phyloP scores from a whole-genome alignment of 805 yeast species.

The Candida nemodendra region DNA sequence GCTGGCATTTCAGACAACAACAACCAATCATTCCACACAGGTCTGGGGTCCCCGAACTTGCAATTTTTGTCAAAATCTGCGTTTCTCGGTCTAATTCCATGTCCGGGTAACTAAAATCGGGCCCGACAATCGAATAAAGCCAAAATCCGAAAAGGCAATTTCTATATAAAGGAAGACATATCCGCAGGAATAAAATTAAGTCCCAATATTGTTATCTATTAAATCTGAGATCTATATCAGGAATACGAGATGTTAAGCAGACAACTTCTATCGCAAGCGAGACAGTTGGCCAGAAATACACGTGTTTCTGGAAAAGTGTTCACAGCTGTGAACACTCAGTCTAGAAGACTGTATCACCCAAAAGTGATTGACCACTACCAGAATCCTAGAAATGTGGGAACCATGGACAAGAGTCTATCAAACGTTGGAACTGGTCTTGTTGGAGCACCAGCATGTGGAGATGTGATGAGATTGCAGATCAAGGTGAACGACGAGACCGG shows the following conservation, averaged over 20 bases:
- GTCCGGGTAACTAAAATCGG: too few relatives aligned
- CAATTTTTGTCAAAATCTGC: too few relatives aligned
- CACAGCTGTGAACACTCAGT: background rate
- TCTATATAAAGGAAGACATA: too few relatives aligned
- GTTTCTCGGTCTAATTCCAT: too few relatives aligned
- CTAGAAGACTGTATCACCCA: slow-evolving; percentile 65
- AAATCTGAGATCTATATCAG: background rate
- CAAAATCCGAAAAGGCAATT: background rate
- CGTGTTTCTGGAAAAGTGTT: background rate
- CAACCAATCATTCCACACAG: too few relatives aligned
- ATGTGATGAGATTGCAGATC: slow-evolving; percentile 96
- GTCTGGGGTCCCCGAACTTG: too few relatives aligned
- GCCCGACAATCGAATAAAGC: background rate
- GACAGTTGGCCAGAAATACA: slow-evolving; percentile 3
- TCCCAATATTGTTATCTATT: background rate
- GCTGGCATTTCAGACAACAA: too few relatives aligned
- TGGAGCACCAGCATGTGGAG: slow-evolving; percentile 99
- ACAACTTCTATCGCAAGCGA: slow-evolving; percentile 15
- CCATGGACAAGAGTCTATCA: slow-evolving; percentile 70
- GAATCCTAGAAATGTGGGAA: slow-evolving; percentile 96
- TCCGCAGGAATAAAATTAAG: background rate
- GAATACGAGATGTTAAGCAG: slow-evolving; percentile 18
- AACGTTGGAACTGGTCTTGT: slow-evolving; percentile 96
- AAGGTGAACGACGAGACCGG: slow-evolving; percentile 90
- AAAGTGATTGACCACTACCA: slow-evolving; percentile 95